Conservation (phyloP, 2,329 filamentous ascomycete genomes). For the Ophiosphaerella narmari region DNA sequence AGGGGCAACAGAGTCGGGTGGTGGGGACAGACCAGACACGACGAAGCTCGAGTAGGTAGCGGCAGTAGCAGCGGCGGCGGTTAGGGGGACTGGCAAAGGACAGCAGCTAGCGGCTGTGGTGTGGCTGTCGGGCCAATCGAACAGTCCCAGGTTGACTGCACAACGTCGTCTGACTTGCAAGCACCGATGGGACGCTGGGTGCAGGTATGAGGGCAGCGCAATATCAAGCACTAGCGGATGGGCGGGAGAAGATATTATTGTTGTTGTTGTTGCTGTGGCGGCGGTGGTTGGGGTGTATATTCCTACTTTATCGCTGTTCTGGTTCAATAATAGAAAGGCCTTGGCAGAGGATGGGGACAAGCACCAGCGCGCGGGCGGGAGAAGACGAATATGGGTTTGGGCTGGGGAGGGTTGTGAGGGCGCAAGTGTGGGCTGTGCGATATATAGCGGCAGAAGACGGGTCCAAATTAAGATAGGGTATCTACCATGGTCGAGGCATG, state of each 20-base stretch:
- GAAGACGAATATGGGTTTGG: conserved; percentile 4
- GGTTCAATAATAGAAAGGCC: conserved; percentile 28
- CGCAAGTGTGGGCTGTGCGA: conserved; percentile 13
- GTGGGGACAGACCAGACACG: conserved; percentile 16
- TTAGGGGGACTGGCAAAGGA: conserved; percentile 27
- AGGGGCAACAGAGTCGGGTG: conserved; percentile 2
- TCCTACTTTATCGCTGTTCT: conserved; percentile 14
- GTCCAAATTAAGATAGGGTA: neutral
- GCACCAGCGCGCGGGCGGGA: conserved; percentile 19
- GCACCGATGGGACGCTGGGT: conserved; percentile 8
- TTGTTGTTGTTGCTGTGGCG: conserved; percentile 6
- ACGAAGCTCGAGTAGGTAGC: conserved; percentile 11
- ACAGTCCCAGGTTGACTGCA: conserved; percentile 25
- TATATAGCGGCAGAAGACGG: too few species aligned
- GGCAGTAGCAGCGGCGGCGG: conserved; percentile 8
- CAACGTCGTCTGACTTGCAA: conserved; percentile 31
- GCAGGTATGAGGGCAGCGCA: conserved; percentile 9
- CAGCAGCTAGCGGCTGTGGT: conserved; percentile 25
- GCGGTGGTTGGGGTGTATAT: neutral
- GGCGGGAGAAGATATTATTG: conserved; percentile 4
- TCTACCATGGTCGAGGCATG: neutral
- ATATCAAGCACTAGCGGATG: conserved; percentile 6
- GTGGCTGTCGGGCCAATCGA: conserved; percentile 31
- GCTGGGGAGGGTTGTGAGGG: conserved; percentile 10
- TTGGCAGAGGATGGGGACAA: conserved; percentile 22